These are phyloP conservation scores for Fraxinus americana DNA, from an alignment of 257 asterid genomes.

Conservation along the genomic window DNA sequence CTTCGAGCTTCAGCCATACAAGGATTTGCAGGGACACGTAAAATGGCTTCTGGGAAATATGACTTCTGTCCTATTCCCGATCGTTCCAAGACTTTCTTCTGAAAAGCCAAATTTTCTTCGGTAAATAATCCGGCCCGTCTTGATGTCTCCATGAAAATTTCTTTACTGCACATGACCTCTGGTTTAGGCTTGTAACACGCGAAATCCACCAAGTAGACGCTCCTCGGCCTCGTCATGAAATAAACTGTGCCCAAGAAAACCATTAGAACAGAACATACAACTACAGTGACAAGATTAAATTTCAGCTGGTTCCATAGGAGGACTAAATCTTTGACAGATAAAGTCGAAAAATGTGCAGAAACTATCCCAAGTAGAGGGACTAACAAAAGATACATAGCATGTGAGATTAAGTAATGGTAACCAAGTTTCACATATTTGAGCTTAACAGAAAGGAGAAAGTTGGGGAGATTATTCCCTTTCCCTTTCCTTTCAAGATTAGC, in stretches of 20 bases:
- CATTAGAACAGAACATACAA: slow-evolving; percentile 42
- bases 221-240: slow-evolving; percentile 65
- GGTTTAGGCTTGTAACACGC: slow-evolving; percentile 65
- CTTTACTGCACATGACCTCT: slow-evolving; percentile 50
- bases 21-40: slow-evolving; percentile 51
- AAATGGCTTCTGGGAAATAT: slow-evolving; percentile 54
- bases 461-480: slow-evolving; percentile 43
- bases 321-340: slow-evolving; percentile 39
- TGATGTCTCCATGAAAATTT: slow-evolving; percentile 54
- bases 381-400: slow-evolving; percentile 51
- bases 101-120: slow-evolving; percentile 56
- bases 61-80: slow-evolving; percentile 82
- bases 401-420: slow-evolving; percentile 55
- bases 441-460: slow-evolving; percentile 50
- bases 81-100: slow-evolving; percentile 58
- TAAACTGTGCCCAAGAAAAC: slow-evolving; percentile 58
- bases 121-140: slow-evolving; percentile 39
- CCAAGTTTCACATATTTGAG: slow-evolving; percentile 75
- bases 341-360: slow-evolving; percentile 41
- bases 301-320: slow-evolving; percentile 50
- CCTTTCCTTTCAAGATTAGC: not conserved
- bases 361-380: slow-evolving; percentile 41
- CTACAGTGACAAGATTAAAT: slow-evolving; percentile 48
- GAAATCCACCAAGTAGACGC: slow-evolving; percentile 60
- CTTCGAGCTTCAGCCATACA: slow-evolving; percentile 63